phyloP scores from a whole-genome alignment of 352 stramenopile genomes.

The Blastocystis sp. region DNA sequence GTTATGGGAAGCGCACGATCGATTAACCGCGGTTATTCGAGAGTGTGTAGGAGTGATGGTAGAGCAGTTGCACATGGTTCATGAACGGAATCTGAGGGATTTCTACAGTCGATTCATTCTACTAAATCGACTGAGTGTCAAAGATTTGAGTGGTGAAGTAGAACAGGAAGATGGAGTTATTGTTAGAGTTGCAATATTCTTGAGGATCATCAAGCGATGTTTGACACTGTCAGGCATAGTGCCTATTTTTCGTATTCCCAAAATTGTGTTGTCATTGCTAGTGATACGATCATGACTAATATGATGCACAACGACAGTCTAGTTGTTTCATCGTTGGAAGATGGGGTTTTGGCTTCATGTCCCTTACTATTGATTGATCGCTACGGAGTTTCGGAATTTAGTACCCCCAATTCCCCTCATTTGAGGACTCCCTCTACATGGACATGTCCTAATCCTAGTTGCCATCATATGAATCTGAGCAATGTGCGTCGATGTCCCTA shows the following conservation, averaged over 20 bases:
- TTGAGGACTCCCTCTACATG: not conserved
- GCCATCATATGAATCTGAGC: not conserved
- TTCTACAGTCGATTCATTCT: slow-evolving; percentile 19
- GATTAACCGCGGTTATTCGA: not conserved
- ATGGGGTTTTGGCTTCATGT: not conserved
- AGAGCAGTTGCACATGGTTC: not conserved
- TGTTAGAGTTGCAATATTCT: not conserved
- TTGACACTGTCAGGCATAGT: not conserved
- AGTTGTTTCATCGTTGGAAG: not conserved
- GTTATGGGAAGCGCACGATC: not conserved
- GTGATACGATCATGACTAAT: not conserved
- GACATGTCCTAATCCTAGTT: not conserved
- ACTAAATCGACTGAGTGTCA: not conserved
- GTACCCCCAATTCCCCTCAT: not conserved
- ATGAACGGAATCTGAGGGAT: not conserved
- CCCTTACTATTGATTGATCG: not conserved
- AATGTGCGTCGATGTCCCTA: not conserved
- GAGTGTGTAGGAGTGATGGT: not conserved
- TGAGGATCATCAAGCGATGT: not conserved
- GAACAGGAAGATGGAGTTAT: not conserved
- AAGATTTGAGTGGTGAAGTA: slow-evolving; percentile 24
- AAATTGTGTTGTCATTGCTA: not conserved
- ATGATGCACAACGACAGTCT: not conserved
- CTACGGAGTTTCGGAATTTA: not conserved
- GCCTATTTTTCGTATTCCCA: not conserved